Base-by-base conservation (phyloP, 257 asterid species). In the Rauvolfia tetraphylla region DNA sequence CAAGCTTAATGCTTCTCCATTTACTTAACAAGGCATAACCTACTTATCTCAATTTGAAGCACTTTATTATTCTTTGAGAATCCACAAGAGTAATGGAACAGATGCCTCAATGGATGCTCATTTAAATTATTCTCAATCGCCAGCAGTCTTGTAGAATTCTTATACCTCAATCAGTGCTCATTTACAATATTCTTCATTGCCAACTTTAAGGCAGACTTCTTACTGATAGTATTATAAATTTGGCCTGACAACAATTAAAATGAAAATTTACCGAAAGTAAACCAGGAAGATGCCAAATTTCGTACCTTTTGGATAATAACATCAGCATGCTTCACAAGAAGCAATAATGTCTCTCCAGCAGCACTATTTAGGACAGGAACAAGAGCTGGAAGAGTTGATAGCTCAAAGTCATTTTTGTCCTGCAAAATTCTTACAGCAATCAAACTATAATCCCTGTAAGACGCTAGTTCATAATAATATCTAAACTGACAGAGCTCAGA, bases 351-450 rank as follows among this genome's bases (percentile, higher is more conserved):
- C 79, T 95, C 99, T 76, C 98, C 99, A 71, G 96, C 85, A 59
- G 98, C 98, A n/a, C 89, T 86, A 85, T 73, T 91, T 76, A 95
- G 84, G 79, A 95, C 99, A 78, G 99, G 98, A 84, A 91, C 92
- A 79, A 95, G 98, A 78, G 98, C 96, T 74, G 99, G 99, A 23
- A 95, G 86, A 75, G 98, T 95, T 51, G 98, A 91, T 67, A 88
- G 85, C 86, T 87, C 99, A 87, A 95, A 95, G 87, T 95, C 99
- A 80, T 78, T 87, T 91, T 88, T 95, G 80, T 95, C 98, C 99
- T 95, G 89, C 84, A 85, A 79, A 79, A 66, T 73, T 22, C 59
- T 78, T 36, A 23, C 18, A 58, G 17, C 46, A 69, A 42, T 78
- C 51, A 59, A 49, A 27, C 53, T 14, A 58, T 31, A 1, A 23